Base-by-base conservation (phyloP, 345 rosid species). In the Aquilaria yunnanensis region DNA sequence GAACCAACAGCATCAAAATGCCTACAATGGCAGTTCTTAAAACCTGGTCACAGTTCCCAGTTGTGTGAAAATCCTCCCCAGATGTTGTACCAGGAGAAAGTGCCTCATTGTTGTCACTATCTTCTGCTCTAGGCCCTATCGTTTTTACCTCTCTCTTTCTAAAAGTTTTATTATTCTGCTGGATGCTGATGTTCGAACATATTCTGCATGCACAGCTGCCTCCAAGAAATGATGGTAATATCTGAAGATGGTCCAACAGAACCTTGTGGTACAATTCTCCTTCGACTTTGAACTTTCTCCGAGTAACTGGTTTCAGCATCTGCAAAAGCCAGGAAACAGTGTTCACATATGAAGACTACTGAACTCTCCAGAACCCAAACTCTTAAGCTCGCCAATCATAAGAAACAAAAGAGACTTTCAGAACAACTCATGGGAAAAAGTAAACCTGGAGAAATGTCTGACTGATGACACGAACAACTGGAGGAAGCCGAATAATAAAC, bases 361-460 rank as follows among this genome's bases (percentile, higher is more conserved):
- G 7, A 37, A 37, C 43, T 37, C 7, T 37, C 8, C 43, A 37
- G 43, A 37, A 37, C 43, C 43, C 43, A 37, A 37, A 37, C 7
- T 7, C 43, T 37, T 7, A 37, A 37, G 5, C 43, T 37, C 5
- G 43, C 4, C 5, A 37, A 37, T 37, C 43, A 37, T 37, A 37
- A 37, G 43, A 37, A 37, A 37, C 23, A 23, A 23, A 23, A 23
- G 23, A 23, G 23, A 23, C 23, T 23, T 23, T 23, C 23, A 23
- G 23, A 23, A 0, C 23, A 23, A 23, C 23, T 23, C 23, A 23
- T n/a, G 33, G 47, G 12, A 29, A 14, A 34, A 61, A 48, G 32
- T 61, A 81, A 79, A 90, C 99, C 78, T 90, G 97, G 67, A 86
- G 71, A 66, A 94, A 87, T 66, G 97, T 88, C 76, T 86, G 97